Percentiles rank a stretch among this genome's conserved stretches.
Evolutionary conservation across 2,329 filamentous ascomycete species (phyloP).

Genomic region (Colletotrichum agaves): DNA sequence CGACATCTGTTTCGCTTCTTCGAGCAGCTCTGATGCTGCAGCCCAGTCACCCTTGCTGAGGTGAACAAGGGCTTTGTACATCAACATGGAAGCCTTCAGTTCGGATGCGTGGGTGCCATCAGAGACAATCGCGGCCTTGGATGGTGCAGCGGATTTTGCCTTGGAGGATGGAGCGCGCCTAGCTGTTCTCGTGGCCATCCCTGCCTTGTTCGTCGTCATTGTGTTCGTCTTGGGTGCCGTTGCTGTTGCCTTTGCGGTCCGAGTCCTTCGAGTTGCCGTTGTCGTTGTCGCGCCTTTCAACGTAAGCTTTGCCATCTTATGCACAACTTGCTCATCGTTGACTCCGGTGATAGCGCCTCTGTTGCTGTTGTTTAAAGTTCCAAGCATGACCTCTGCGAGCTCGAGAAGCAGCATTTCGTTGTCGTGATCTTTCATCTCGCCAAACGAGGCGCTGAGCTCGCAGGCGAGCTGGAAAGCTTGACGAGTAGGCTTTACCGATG

Average conservation of each 20-base stretch:
- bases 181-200: constrained; percentile 29
- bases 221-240: constrained; percentile 22
- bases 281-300: constrained; percentile 42
- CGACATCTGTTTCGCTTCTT: constrained; percentile 58
- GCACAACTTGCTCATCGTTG: constrained; percentile 48
- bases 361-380: constrained; percentile 22
- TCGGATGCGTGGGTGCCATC: constrained; percentile 38
- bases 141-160: constrained; percentile 38
- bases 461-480: constrained; percentile 61
- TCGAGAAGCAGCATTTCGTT: constrained; percentile 56
- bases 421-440: constrained; percentile 58
- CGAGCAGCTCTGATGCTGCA: constrained; percentile 66
- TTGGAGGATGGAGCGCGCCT: constrained; percentile 40
- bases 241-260: constrained; percentile 40
- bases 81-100: constrained; percentile 52
- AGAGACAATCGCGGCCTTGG: constrained; percentile 32
- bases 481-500: constrained; percentile 56
- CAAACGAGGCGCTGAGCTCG: constrained; percentile 66
- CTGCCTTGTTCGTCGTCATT: constrained; percentile 1
- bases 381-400: constrained; percentile 59
- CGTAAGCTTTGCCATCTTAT: constrained; percentile 48
- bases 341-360: constrained; percentile 14
- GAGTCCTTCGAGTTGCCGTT: constrained; percentile 30
- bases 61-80: constrained; percentile 57
- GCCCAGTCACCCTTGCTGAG: constrained; percentile 66